Evolutionary conservation across 805 yeast genomes (phyloP).

Genomic region (Kodamaea kaohsiungensis): DNA sequence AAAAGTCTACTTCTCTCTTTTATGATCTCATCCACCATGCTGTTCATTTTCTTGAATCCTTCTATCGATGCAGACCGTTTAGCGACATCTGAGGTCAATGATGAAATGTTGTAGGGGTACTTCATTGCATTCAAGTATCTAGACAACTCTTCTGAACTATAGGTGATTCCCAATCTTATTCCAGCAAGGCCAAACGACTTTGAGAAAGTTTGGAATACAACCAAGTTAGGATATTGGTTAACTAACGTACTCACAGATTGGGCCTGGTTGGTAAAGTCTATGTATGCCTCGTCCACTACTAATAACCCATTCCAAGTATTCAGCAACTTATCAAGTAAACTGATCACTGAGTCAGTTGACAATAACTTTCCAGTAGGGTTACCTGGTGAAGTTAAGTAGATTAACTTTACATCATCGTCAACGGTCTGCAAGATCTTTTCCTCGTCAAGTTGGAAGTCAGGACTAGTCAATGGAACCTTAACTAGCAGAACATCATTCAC

Average conservation of each 20-base stretch:
- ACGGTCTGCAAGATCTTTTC: slow-evolving; percentile 55
- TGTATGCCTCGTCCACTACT: slow-evolving; percentile 92
- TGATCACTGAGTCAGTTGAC: slow-evolving; percentile 33
- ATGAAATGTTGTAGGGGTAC: slow-evolving; percentile 92
- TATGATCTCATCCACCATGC: slow-evolving; percentile 49
- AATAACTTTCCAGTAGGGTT: slow-evolving; percentile 86
- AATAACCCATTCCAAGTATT: slow-evolving; percentile 71
- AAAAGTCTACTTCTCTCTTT: slow-evolving; percentile 58
- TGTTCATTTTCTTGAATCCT: slow-evolving; percentile 61
- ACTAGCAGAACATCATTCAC: slow-evolving; percentile 85
- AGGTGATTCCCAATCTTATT: slow-evolving; percentile 84
- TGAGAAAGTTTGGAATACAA: slow-evolving; percentile 88
- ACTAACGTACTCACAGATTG: slow-evolving; percentile 78
- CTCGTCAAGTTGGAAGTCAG: slow-evolving; percentile 58
- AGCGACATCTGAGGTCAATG: slow-evolving; percentile 76
- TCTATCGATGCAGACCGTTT: slow-evolving; percentile 60
- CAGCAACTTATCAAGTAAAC: slow-evolving; percentile 48
- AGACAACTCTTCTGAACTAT: slow-evolving; percentile 59
- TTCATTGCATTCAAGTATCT: slow-evolving; percentile 81
- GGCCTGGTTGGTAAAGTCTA: slow-evolving; percentile 65
- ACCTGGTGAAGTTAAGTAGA: slow-evolving; percentile 93
- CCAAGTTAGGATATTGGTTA: slow-evolving; percentile 76
- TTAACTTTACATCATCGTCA: slow-evolving; percentile 69
- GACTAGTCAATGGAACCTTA: slow-evolving; percentile 61
- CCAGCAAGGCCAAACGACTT: slow-evolving; percentile 98